Evolutionary conservation across 306 rosid genomes (phyloP).

Genomic region (Vigna trinervia): DNA sequence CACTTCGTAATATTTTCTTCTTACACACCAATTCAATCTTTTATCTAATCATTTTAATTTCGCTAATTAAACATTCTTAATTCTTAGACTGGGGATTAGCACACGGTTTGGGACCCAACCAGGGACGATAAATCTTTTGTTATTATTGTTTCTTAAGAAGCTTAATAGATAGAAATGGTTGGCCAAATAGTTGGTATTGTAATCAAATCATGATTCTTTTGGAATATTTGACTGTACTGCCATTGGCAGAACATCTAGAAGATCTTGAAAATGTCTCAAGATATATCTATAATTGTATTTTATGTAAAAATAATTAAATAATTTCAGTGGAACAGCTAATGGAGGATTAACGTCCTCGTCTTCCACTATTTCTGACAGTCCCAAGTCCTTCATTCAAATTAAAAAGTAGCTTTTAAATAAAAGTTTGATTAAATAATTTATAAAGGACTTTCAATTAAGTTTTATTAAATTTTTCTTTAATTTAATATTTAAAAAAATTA

Average conservation of each 20-base stretch:
- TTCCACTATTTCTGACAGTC: neutral
- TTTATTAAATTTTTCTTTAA: too few species aligned
- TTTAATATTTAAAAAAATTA: too few species aligned
- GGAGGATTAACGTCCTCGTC: neutral
- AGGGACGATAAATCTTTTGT: neutral
- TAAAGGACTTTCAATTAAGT: too few species aligned
- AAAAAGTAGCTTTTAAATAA: too few species aligned
- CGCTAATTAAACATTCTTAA: neutral
- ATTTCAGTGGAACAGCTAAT: neutral
- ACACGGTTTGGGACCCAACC: slow-evolving; percentile 37
- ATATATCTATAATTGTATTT: neutral
- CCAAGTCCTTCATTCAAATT: neutral
- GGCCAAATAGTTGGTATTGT: neutral
- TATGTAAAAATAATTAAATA: neutral
- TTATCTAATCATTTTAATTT: too few species aligned
- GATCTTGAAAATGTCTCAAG: slow-evolving; percentile 12
- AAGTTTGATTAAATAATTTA: too few species aligned
- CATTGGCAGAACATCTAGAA: slow-evolving; percentile 39
- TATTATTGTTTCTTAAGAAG: slow-evolving; percentile 9
- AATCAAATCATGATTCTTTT: slow-evolving; percentile 21
- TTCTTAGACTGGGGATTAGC: slow-evolving; percentile 27
- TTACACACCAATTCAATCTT: too few species aligned
- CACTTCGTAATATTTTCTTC: too few species aligned
- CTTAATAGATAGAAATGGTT: neutral
- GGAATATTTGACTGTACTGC: slow-evolving; percentile 41